Percentiles rank a stretch among this genome's conserved stretches.
Conservation (phyloP, 257 asterid genomes). For the Ilex asprella region DNA sequence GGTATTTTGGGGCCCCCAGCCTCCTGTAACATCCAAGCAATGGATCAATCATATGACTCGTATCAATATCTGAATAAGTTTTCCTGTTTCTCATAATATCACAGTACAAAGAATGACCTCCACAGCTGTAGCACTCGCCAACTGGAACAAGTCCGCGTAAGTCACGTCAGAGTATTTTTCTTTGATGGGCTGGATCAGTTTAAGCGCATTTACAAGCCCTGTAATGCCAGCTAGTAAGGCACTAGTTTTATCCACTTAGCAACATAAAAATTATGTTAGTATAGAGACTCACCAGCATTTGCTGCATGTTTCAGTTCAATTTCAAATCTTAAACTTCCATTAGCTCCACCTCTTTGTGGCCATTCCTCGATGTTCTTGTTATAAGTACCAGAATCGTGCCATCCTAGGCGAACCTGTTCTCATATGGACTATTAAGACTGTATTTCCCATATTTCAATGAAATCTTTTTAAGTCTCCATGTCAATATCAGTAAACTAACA, state of each 20-base stretch:
- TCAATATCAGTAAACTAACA: too few species aligned
- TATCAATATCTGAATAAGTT: not conserved
- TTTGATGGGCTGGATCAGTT: constrained; percentile 92
- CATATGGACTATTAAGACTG: constrained; percentile 5
- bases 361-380: constrained; percentile 84
- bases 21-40: constrained; percentile 44
- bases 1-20: constrained; percentile 98
- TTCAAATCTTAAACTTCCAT: constrained; percentile 94
- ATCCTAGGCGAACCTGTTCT: constrained; percentile 81
- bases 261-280: constrained; percentile 6
- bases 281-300: constrained; percentile 70
- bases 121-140: constrained; percentile 96
- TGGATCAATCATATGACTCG: constrained; percentile 6
- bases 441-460: not conserved
- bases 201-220: constrained; percentile 96
- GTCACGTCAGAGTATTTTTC: constrained; percentile 77
- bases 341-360: constrained; percentile 96
- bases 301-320: constrained; percentile 88
- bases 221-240: constrained; percentile 35
- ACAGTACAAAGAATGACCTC: constrained; percentile 44
- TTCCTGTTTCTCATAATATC: constrained; percentile 7
- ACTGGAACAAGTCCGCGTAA: constrained; percentile 87
- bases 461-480: not conserved
- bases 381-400: constrained; percentile 99
- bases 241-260: constrained; percentile 8